Evolutionary conservation across 371 early-diverging fungal genomes (phyloP).

Genomic region (Batrachochytrium dendrobatidis): DNA sequence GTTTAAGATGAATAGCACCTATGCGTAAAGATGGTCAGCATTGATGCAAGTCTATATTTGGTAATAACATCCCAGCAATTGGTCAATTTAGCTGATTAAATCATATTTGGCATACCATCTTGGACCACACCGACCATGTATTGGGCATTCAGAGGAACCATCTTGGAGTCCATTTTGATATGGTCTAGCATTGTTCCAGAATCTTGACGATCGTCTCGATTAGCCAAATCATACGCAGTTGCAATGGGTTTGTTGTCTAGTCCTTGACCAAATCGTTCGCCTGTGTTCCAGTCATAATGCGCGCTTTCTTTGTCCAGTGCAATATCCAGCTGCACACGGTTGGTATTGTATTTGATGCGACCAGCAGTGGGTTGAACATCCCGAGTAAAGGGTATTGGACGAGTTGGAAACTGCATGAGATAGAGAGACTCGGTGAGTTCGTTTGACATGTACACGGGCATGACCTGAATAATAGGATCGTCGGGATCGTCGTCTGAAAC

Average conservation of each 20-base stretch:
- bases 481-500: constrained; percentile 40
- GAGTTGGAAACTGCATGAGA: constrained; percentile 80
- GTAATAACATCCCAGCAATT: neutral
- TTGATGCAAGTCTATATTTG: neutral
- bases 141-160: constrained; percentile 66
- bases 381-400: constrained; percentile 23
- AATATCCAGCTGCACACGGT: constrained; percentile 80
- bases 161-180: constrained; percentile 65
- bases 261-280: constrained; percentile 71
- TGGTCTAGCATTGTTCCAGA: constrained; percentile 52
- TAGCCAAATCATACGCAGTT: constrained; percentile 57
- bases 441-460: constrained; percentile 68
- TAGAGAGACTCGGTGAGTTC: constrained; percentile 62
- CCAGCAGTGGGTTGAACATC: constrained; percentile 38
- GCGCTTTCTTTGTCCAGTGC: constrained; percentile 61
- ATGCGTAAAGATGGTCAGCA: constrained; percentile 3
- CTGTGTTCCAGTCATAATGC: constrained; percentile 69
- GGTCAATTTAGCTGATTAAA: neutral
- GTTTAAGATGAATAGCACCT: constrained; percentile 79
- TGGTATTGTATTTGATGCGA: constrained; percentile 72
- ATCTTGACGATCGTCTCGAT: constrained; percentile 20
- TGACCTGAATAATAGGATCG: constrained; percentile 66
- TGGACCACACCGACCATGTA: constrained; percentile 73
- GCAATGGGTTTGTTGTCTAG: constrained; percentile 61
- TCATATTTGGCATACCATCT: constrained; percentile 43